phyloP scores from a whole-genome alignment of 2,329 filamentous ascomycete genomes.

The Chaetomium strumarium region DNA sequence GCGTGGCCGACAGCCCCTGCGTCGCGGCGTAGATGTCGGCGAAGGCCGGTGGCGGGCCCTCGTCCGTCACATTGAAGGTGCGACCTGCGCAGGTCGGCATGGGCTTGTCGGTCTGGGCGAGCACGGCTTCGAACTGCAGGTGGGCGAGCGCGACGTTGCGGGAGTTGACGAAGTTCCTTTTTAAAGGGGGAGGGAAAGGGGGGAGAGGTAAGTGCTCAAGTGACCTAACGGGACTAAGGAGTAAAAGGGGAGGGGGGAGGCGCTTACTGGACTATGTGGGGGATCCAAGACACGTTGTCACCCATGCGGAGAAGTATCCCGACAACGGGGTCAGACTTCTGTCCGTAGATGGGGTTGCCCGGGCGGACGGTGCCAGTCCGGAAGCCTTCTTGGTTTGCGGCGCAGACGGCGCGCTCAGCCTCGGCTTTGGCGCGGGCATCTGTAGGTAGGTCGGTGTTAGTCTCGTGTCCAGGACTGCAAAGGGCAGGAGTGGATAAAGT shows the following conservation, averaged over 20 bases:
- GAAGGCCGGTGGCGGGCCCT: conserved; percentile 39
- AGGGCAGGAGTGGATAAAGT: not conserved
- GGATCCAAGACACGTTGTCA: conserved; percentile 38
- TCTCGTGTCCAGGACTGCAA: not conserved
- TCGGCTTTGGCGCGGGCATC: conserved; percentile 45
- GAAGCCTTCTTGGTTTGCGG: conserved; percentile 38
- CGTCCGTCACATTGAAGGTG: conserved; percentile 47
- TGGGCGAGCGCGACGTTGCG: conserved; percentile 51
- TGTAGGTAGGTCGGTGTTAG: not conserved
- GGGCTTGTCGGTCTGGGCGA: conserved; percentile 33
- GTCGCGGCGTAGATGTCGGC: conserved; percentile 36
- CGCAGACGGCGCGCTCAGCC: conserved; percentile 46
- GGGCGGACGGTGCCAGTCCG: conserved; percentile 50
- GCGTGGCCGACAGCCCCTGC: conserved; percentile 27
- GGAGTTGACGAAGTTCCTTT: conserved; percentile 39
- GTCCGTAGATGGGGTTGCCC: conserved; percentile 48
- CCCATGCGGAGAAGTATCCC: conserved; percentile 35
- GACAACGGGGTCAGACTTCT: conserved; percentile 38
- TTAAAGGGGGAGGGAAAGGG: not conserved
- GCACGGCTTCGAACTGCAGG: conserved; percentile 45
- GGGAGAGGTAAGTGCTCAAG: not conserved
- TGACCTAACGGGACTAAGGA: not conserved
- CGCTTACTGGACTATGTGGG: conserved; percentile 37
- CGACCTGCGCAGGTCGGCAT: conserved; percentile 37
- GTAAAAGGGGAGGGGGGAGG: not conserved